Base-by-base conservation (phyloP, 129 eudicot genomes). In the Rutidosis leptorrhynchoides region DNA sequence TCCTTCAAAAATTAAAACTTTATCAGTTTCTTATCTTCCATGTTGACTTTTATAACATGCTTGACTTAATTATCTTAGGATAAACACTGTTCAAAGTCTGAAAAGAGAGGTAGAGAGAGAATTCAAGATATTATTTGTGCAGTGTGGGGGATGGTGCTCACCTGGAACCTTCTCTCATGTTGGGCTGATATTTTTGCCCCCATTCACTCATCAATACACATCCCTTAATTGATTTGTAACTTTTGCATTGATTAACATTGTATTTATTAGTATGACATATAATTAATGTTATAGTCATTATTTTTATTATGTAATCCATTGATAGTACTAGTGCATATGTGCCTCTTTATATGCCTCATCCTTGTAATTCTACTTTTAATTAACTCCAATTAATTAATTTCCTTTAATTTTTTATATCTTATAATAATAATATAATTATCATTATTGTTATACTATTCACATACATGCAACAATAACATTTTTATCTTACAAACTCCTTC, bases 111-210 rank as follows among this genome's bases (percentile, higher is more conserved):
- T n/a, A 49, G 15, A 55, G 45, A 73, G 32, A 29, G 25, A 32
- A 19, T 40, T 55, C 10, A 12, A 59, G 74, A 67, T 67, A 67
- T 48, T 74, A 74, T 74, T 59, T 67, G 21, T 67, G 56, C 63
- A 48, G 69, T 46, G 73, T 58, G 48, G 64, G 61, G 73, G 79
- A 35, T 46, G 30, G 20, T 75, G 79, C 79, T 75, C 67, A 75
- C 75, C 69, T 75, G 80, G 80, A 68, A 75, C 57, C 74, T 68
- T 75, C 74, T 75, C 8, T 51, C 70, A 58, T 68, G 58, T 59
- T 58, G 25, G 46, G n/a, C 23, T 2, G 56, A 32, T 62, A 62
- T 62, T 52, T 72, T 62, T 33, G 30, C 10, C 54, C 68, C 53
- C 32, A 64, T 64, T 28, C 48, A 42, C 23, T 72, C 40, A 63